Evolutionary conservation across 768 basidiomycete species (phyloP).

Genomic region (Sarcodon sp.): DNA sequence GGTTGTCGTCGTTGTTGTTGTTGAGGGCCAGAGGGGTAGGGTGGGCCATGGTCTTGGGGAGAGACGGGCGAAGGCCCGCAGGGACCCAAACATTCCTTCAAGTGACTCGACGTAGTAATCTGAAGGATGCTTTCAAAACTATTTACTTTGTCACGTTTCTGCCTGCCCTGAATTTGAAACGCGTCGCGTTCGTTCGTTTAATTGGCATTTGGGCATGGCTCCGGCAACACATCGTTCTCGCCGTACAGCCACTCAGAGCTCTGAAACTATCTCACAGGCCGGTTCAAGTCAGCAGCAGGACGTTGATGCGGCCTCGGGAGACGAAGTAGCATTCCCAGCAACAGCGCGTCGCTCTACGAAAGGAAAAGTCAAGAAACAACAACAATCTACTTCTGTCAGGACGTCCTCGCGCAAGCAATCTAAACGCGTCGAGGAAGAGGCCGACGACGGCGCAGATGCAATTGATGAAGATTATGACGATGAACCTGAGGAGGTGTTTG

Average conservation of each 20-base stretch:
- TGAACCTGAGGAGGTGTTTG: background rate
- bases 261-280: background rate
- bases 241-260: background rate
- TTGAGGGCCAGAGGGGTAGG: background rate
- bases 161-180: no score
- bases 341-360: background rate
- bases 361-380: background rate
- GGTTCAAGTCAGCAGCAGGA: background rate
- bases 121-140: no score
- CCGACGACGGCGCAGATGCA: background rate
- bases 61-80: no score
- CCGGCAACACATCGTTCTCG: background rate
- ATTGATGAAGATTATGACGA: background rate
- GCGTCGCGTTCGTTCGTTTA: no score
- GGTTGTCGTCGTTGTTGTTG: conserved; percentile 2
- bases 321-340: background rate
- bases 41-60: no score
- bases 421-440: background rate
- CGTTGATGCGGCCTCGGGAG: background rate
- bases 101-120: no score
- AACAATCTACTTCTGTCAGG: background rate
- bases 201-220: background rate
- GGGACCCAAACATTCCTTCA: no score
- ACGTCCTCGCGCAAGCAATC: no score
- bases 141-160: no score